Base-by-base conservation (phyloP, 2,329 filamentous ascomycete genomes). In the Ramichloridium luteum region DNA sequence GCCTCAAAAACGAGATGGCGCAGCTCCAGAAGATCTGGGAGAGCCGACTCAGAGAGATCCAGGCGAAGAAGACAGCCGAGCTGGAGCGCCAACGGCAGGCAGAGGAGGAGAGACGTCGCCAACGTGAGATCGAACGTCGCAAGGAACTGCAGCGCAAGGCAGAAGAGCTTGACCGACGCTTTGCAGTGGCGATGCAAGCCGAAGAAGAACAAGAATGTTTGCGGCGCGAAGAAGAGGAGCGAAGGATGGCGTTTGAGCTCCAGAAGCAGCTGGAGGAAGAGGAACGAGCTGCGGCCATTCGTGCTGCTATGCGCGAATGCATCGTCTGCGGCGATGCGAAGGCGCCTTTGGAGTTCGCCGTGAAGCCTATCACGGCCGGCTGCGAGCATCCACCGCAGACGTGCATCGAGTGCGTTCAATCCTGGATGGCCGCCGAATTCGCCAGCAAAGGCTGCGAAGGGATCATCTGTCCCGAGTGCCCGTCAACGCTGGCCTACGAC, bases 401-500 rank as follows among this genome's bases (percentile, higher is more conserved):
- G 10, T 64, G 60, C 38, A 39, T 37, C 3, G 43, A 50, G 6
- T 64, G 60, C 31, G 45, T 62, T 4, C 42, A 52, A 11, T 39
- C 37, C 17, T 64, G 59, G 60, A 51, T 62, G n/a, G 35, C 41
- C 4, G 49, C 50, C 1, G 51, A 59, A 30, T 53, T 60, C 31
- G 38, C 43, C 5, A 35, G 39, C 5, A 58, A 57, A 32, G 47
- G 56, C 2, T 65, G 62, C 59, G 59, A 62, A 18, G 55, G 64
- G 6, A 59, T 74, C 25, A 53, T 52, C 27, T 76, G 71, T 31
- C 68, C 69, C 0, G 62, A 69, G 30, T 76, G 71, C 39, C 43
- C 55, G 3, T 53, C 51, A 15, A 40, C 45, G 0, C 50, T 75
- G 2, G 43, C 53, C 6, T 62, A 65, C 38, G 47, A 52, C 11